Conservation (phyloP, 139 green algal genomes). For the Picochlorum sp. region DNA sequence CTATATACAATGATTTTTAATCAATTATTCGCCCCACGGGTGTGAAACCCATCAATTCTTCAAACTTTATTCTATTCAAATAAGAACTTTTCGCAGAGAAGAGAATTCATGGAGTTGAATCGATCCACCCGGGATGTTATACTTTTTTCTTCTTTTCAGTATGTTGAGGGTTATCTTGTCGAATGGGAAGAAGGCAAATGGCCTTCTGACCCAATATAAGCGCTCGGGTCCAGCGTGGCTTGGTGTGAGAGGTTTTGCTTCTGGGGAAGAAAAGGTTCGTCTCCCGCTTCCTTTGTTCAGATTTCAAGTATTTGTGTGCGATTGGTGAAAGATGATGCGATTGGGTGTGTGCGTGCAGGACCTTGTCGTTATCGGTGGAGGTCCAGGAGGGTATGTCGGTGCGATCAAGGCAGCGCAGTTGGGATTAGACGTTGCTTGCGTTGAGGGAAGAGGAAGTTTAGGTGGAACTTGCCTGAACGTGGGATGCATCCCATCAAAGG, state of each 20-base stretch:
- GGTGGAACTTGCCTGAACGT: conserved; percentile 98
- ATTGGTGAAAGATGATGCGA: background rate
- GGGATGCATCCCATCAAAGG: conserved; percentile 94
- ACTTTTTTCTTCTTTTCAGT: background rate
- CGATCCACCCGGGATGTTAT: too few species aligned
- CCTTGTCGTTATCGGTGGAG: conserved; percentile 90
- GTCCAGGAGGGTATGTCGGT: conserved; percentile 94
- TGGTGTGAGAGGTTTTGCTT: conserved; percentile 14
- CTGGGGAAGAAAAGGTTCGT: conserved; percentile 10
- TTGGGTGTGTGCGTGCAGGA: conserved; percentile 53
- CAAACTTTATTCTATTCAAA: too few species aligned
- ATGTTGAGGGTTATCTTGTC: background rate
- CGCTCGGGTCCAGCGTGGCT: background rate
- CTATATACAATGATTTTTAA: too few species aligned
- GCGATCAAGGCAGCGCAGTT: conserved; percentile 97
- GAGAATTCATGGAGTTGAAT: too few species aligned
- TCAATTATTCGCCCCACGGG: too few species aligned
- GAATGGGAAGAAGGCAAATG: background rate
- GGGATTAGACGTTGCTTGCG: conserved; percentile 87
- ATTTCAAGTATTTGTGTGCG: background rate
- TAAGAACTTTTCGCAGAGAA: too few species aligned
- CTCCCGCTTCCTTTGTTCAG: background rate
- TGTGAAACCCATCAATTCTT: too few species aligned
- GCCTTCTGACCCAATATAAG: background rate
- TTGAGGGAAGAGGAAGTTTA: conserved; percentile 86